Evolutionary conservation across 306 rosid genomes (phyloP).

Genomic region (Carpinus fangiana): DNA sequence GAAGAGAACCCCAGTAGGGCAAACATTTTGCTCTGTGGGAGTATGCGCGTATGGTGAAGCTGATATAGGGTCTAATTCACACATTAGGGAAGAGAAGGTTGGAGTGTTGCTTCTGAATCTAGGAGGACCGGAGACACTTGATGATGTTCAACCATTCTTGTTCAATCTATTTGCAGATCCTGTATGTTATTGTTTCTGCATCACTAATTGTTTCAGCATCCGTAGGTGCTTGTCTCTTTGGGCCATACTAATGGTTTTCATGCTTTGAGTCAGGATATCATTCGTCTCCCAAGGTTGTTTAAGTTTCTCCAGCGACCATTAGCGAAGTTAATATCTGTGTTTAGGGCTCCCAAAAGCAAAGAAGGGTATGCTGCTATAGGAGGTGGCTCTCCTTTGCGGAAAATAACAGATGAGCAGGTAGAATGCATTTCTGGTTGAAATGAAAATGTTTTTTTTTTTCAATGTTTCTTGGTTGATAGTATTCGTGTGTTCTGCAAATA

Average conservation of each 20-base stretch:
- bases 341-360: conserved; percentile 94
- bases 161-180: conserved; percentile 97
- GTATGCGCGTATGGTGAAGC: conserved; percentile 43
- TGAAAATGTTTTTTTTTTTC: neutral
- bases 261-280: conserved; percentile 68
- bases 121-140: conserved; percentile 96
- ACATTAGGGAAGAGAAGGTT: conserved; percentile 64
- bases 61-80: conserved; percentile 47
- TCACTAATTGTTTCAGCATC: conserved; percentile 3
- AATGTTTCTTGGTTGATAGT: neutral
- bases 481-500: neutral
- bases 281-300: conserved; percentile 91
- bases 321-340: conserved; percentile 79
- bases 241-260: conserved; percentile 23
- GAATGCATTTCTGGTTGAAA: neutral
- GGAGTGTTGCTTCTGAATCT: conserved; percentile 95
- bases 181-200: conserved; percentile 38
- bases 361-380: conserved; percentile 99
- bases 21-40: conserved; percentile 46
- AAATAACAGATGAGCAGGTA: conserved; percentile 97
- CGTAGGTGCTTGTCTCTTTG: neutral
- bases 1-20: conserved; percentile 44
- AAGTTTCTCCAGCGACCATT: conserved; percentile 83
- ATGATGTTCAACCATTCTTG: conserved; percentile 94
- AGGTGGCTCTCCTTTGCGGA: conserved; percentile 97